phyloP scores from a whole-genome alignment of 2,329 filamentous ascomycete species.

The Fusarium sp. region DNA sequence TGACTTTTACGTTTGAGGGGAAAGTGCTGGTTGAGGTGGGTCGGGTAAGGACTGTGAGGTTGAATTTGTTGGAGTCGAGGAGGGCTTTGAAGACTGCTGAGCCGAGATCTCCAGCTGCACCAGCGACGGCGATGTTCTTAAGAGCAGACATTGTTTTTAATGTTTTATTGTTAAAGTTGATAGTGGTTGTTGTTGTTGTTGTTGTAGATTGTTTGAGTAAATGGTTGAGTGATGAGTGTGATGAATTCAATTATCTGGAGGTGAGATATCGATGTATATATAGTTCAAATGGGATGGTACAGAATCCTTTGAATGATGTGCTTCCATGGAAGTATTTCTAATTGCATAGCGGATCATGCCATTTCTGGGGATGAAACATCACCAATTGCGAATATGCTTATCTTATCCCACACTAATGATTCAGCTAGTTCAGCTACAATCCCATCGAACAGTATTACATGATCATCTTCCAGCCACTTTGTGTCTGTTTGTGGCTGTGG shows the following conservation, averaged over 20 bases:
- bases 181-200: no score
- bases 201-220: no score
- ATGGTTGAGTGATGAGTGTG: background rate
- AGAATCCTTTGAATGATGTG: background rate
- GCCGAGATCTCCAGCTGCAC: slow-evolving; percentile 53
- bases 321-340: background rate
- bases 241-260: background rate
- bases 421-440: background rate
- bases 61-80: slow-evolving; percentile 49
- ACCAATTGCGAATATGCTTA: slow-evolving; percentile 4
- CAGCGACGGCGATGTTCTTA: slow-evolving; percentile 54
- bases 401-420: background rate
- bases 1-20: slow-evolving; percentile 46
- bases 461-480: background rate
- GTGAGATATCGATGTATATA: background rate
- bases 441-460: background rate
- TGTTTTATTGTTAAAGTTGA: no score
- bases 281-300: background rate
- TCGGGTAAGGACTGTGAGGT: slow-evolving; percentile 52
- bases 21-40: slow-evolving; percentile 54
- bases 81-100: slow-evolving; percentile 47
- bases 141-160: slow-evolving; percentile 50
- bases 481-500: background rate
- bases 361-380: background rate
- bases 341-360: background rate